Evolutionary conservation across 169 alveolate species (phyloP), one percentile per base, ranked within the genome.

Genomic region (Plasmodium chabaudi): DNA sequence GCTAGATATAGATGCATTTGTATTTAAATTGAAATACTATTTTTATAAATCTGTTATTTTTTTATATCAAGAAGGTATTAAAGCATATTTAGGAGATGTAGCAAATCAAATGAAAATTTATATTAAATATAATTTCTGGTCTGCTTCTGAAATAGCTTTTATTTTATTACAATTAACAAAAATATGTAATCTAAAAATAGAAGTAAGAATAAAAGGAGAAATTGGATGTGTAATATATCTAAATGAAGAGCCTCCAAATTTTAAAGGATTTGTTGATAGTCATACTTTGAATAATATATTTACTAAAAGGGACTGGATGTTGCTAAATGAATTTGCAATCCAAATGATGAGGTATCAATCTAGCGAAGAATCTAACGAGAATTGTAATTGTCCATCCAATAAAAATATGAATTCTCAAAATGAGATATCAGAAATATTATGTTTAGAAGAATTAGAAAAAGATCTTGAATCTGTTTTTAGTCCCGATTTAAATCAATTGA

Each of bases 21-120:
- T 93, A 44, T 87, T 82, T 55, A 92, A 77, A 60, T 46, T 93
- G 15, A 87, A 89, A 87, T 87, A 56, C 46, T 89, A 92, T 77
- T 89, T 93, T 86, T 72, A 88, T 57, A 94, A 92, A 72, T 86
- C 96, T 10, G 94, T 93, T 23, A 49, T 69, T 9, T 93, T 93
- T 56, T 91, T 93, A 64, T 93, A 93, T 89, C 86, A 75, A 63
- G 95, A 93, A 60, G 96, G 96, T 1, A 93, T 93, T 5, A 93
- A 93, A 55, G 93, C 96, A 1, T 93, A 93, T 49, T 60, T 93
- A 72, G 96, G 96, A 12, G 96, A 93, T 67, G 94, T 93, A 25
- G 96, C 96, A 2, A 93, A 93, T 13, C 96, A 93, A 64, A 93
- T 93, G 96, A 93, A 93, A 91, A 91, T 94, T 13, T 92, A 93